Conservation (phyloP, 176 grass and related monocot species). For the Oryza meridionalis region DNA sequence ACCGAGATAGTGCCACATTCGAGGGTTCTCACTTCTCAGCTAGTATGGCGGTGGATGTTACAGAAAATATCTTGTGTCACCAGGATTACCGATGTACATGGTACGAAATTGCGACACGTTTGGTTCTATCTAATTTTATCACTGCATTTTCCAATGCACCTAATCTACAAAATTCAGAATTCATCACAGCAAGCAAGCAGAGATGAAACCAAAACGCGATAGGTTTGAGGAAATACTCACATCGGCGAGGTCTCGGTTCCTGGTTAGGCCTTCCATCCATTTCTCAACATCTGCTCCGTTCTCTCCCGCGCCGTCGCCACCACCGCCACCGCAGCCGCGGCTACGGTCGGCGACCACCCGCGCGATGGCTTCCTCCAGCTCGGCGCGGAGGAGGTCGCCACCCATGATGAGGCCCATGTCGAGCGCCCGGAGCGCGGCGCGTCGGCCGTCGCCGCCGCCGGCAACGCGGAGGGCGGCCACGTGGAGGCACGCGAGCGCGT, state of each 20-base stretch:
- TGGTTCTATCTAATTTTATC: background rate
- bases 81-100: background rate
- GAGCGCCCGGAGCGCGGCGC: constrained; percentile 67
- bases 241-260: constrained; percentile 57
- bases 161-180: background rate
- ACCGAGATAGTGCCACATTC: background rate
- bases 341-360: constrained; percentile 37
- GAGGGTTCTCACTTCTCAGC: background rate
- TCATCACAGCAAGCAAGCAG: constrained; percentile 10
- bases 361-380: constrained; percentile 62
- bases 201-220: background rate
- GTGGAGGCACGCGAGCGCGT: constrained; percentile 87
- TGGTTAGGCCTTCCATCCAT: constrained; percentile 62
- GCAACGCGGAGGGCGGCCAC: constrained; percentile 52
- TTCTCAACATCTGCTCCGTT: constrained; percentile 9
- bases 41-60: background rate
- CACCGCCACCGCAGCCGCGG: background rate
- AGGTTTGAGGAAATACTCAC: constrained; percentile 39
- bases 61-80: background rate
- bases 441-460: constrained; percentile 30
- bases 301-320: background rate
- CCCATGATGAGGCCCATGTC: constrained; percentile 99
- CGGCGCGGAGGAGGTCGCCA: constrained; percentile 65
- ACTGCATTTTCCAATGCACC: constrained; percentile 20
- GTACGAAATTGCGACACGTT: background rate